These are phyloP conservation scores for Phyllosticta citriasiana DNA, from an alignment of 2,329 filamentous ascomycete genomes.

Conservation along the genomic window DNA sequence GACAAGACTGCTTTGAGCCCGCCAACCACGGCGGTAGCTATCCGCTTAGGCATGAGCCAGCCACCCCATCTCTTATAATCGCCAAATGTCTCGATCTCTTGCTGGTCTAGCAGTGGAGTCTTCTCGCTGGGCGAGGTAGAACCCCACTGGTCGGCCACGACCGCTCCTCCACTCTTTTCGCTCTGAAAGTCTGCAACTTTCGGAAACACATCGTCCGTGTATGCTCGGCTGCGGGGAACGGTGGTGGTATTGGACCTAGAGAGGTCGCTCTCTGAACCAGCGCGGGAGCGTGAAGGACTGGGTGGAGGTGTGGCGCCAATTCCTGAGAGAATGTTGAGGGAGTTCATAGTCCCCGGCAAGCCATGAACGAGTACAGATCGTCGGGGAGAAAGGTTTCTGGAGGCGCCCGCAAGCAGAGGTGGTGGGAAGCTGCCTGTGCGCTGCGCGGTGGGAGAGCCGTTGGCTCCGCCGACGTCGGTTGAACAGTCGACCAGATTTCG, in stretches of 20 bases:
- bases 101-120: conserved; percentile 50
- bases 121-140: conserved; percentile 48
- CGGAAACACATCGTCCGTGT: conserved; percentile 5
- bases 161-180: background rate
- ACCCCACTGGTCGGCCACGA: background rate
- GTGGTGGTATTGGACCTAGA: conserved; percentile 20
- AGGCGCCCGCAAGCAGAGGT: background rate
- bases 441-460: background rate
- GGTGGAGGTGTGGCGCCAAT: conserved; percentile 49
- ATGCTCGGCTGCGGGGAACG: conserved; percentile 10
- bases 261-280: conserved; percentile 42
- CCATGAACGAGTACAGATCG: conserved; percentile 31
- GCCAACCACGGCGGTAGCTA: conserved; percentile 62
- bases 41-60: conserved; percentile 53
- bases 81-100: conserved; percentile 19
- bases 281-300: conserved; percentile 42
- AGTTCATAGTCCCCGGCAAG: conserved; percentile 70
- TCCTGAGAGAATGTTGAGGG: conserved; percentile 84
- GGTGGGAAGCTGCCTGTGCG: background rate
- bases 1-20: conserved; percentile 70
- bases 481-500: background rate
- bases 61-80: conserved; percentile 28
- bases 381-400: background rate
- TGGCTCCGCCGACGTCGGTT: background rate
- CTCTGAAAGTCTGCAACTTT: background rate